Base-by-base conservation (phyloP, 306 rosid genomes). In the Prinsepia uniflora region DNA sequence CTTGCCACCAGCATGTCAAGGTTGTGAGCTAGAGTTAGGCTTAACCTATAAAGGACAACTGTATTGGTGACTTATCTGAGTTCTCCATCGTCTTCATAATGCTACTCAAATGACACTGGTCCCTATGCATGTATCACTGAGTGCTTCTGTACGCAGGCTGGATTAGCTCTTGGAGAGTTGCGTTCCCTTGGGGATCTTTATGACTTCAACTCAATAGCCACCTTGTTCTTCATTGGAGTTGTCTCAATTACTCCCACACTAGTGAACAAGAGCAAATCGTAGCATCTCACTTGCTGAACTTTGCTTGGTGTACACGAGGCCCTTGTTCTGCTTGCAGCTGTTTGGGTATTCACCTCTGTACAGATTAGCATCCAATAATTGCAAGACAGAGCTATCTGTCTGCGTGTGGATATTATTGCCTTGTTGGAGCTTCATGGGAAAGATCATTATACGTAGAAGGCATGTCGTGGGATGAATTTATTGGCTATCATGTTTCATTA, bases 201-300 rank as follows among this genome's bases (percentile, higher is more conserved):
- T 54, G 99, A 94, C 83, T 87, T 91, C 91, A 88, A 88, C 76
- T 94, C 99, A 45, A 78, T 91, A 44, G 99, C 99, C 12, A 94
- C 99, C 0, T 67, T 94, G 68, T 91, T 91, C 82, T 75, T 91
- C 76, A 94, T 94, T 15, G 99, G 99, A 49, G 19, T 86, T 46
- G 91, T 91, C 55, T 87, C 96, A 36, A 76, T 94, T 42, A 84
- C 97, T 10, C 99, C 99, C 6, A 94, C 97, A 0, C 72, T 94
- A 57, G 86, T 91, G 59, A 81, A 83, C 81, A 92, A 89, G 84
- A 76, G 41, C n/a, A 85, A 87, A 52, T 73, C 91, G 34, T 91
- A 80, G 87, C 75, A n/a, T 44, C 60, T 60, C 40, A 58, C 77
- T 68, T 14, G 67, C 52, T 24, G 76, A 67, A 64, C 63, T 39